Percentiles rank a stretch among this genome's conserved stretches.
phyloP scores from a whole-genome alignment of 2,329 filamentous ascomycete genomes.

The Rhytidhysteron rufulum region DNA sequence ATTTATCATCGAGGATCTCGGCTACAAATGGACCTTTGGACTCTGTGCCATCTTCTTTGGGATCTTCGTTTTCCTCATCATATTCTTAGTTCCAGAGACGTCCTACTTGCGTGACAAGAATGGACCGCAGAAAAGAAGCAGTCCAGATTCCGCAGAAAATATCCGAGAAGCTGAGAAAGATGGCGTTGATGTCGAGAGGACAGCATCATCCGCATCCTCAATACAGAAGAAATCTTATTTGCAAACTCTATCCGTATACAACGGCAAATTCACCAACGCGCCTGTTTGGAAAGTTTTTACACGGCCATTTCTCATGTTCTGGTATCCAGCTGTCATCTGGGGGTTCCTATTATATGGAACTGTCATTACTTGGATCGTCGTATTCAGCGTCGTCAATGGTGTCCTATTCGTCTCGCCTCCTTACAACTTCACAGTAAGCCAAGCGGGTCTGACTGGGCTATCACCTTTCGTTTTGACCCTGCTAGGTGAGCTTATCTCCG shows the following conservation, averaged over 20 bases:
- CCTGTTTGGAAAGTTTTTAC: slow-evolving; percentile 32
- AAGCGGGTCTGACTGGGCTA: slow-evolving; percentile 50
- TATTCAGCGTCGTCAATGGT: slow-evolving; percentile 48
- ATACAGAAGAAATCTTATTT: slow-evolving; percentile 21
- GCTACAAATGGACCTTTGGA: slow-evolving; percentile 40
- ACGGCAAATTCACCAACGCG: slow-evolving; percentile 28
- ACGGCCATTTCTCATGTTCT: slow-evolving; percentile 33
- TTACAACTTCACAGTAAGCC: slow-evolving; percentile 47
- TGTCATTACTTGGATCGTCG: slow-evolving; percentile 38
- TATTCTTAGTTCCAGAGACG: slow-evolving; percentile 29
- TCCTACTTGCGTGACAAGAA: slow-evolving; percentile 13
- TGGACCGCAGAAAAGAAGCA: background rate
- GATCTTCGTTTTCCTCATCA: slow-evolving; percentile 20
- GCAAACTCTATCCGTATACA: slow-evolving; percentile 23
- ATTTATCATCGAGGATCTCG: slow-evolving; percentile 39
- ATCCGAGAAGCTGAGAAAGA: background rate
- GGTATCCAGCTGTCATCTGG: slow-evolving; percentile 37
- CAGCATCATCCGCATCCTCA: background rate
- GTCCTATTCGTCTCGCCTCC: slow-evolving; percentile 33
- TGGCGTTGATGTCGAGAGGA: background rate
- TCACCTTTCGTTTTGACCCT: slow-evolving; percentile 49
- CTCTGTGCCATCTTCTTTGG: slow-evolving; percentile 39
- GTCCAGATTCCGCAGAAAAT: background rate
- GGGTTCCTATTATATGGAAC: slow-evolving; percentile 42
- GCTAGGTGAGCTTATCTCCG: slow-evolving; percentile 43